Evolutionary conservation across 1,284 basidiomycete genomes (phyloP).

Genomic region (Cystobasidiaceae sp.): DNA sequence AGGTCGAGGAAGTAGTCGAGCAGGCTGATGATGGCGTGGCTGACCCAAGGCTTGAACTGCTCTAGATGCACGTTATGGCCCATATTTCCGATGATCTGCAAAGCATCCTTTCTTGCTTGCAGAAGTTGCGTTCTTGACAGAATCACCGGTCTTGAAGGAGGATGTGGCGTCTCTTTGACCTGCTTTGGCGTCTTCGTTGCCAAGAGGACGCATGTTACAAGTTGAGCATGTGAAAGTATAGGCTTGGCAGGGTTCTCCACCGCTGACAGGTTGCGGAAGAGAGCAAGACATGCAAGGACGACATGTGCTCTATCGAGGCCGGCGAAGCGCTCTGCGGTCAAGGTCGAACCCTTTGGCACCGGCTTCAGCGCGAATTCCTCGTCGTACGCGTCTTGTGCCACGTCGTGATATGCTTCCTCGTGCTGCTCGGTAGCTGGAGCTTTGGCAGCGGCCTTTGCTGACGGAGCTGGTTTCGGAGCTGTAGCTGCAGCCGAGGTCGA

Average conservation of each 20-base stretch:
- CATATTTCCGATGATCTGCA: slow-evolving; percentile 67
- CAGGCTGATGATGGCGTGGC: slow-evolving; percentile 28
- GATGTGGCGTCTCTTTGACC: slow-evolving; percentile 45
- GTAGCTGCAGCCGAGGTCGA: slow-evolving; percentile 43
- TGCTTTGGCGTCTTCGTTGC: slow-evolving; percentile 47
- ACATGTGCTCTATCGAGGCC: slow-evolving; percentile 59
- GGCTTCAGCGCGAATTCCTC: slow-evolving; percentile 16
- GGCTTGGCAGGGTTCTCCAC: slow-evolving; percentile 66
- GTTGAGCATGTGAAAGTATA: slow-evolving; percentile 61
- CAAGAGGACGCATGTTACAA: slow-evolving; percentile 66
- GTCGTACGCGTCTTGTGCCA: neutral
- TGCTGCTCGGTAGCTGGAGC: neutral
- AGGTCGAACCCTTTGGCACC: neutral
- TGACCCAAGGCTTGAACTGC: slow-evolving; percentile 4
- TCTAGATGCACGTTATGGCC: slow-evolving; percentile 54
- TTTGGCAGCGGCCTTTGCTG: neutral
- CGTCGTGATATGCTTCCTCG: slow-evolving; percentile 2
- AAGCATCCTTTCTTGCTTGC: slow-evolving; percentile 67
- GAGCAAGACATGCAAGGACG: slow-evolving; percentile 67
- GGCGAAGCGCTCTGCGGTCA: slow-evolving; percentile 48
- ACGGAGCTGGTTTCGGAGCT: neutral
- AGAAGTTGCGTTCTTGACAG: slow-evolving; percentile 68
- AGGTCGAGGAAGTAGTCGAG: slow-evolving; percentile 38
- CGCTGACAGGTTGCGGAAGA: slow-evolving; percentile 78
- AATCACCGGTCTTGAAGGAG: slow-evolving; percentile 44